These are phyloP conservation scores for Kondoa malvinella DNA, from an alignment of 768 basidiomycete species.

Conservation along the genomic window DNA sequence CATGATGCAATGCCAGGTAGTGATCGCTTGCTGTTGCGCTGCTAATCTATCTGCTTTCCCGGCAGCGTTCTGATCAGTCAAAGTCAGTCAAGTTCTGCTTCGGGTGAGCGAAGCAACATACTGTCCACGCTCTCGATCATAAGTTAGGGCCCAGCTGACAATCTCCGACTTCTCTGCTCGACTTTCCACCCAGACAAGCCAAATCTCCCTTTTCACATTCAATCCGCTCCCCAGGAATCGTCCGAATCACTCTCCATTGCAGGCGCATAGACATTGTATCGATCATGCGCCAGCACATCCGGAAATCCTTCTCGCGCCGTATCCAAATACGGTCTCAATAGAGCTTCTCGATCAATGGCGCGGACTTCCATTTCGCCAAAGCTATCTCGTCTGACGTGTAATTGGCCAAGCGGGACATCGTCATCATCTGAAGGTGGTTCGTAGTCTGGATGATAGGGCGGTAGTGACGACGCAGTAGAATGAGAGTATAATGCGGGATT, in stretches of 20 bases:
- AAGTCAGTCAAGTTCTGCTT: no score
- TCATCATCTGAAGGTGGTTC: constrained; percentile 12
- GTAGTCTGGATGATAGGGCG: constrained; percentile 2
- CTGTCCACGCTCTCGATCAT: no score
- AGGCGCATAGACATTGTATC: constrained; percentile 2
- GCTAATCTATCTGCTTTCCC: no score
- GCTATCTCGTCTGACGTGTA: constrained; percentile 4
- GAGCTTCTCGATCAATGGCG: neutral
- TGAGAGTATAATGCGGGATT: constrained; percentile 29
- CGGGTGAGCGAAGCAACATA: no score
- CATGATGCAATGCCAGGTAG: no score
- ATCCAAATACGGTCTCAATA: neutral
- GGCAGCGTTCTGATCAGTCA: no score
- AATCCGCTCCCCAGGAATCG: neutral
- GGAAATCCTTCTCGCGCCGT: neutral
- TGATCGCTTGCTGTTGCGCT: no score
- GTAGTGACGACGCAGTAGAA: neutral
- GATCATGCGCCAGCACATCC: neutral
- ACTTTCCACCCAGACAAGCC: no score
- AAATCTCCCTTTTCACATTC: neutral
- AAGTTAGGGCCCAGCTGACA: no score
- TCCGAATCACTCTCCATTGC: neutral
- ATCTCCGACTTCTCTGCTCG: no score
- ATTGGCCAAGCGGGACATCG: constrained; percentile 15
- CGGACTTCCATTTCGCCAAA: neutral